These are phyloP conservation scores for Trichoderma aggressivum DNA, from an alignment of 2,329 filamentous ascomycete genomes.

Conservation along the genomic window DNA sequence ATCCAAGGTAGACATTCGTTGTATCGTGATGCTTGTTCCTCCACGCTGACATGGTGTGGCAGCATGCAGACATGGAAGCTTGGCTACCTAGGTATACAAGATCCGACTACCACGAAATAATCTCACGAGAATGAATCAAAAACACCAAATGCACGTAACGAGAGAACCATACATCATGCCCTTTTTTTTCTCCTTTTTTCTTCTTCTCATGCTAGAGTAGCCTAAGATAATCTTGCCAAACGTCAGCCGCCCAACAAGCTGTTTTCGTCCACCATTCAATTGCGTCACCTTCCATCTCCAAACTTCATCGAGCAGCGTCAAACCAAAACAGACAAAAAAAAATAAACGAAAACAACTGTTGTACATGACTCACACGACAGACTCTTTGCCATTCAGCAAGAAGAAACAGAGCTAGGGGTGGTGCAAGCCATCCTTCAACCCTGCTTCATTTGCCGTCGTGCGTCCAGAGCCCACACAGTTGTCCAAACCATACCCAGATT, in stretches of 20 bases:
- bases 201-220: background rate
- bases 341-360: slow-evolving; percentile 18
- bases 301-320: background rate
- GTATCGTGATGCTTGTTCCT: background rate
- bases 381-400: background rate
- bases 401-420: background rate
- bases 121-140: background rate
- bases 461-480: slow-evolving; percentile 17
- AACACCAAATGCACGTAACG: background rate
- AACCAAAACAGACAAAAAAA: slow-evolving; percentile 11
- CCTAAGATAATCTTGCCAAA: background rate
- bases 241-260: slow-evolving; percentile 6
- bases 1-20: background rate
- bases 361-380: slow-evolving; percentile 17
- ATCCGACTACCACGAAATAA: background rate
- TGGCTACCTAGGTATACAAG: background rate
- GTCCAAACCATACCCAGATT: slow-evolving; percentile 15
- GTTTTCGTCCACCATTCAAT: slow-evolving; percentile 13
- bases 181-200: background rate
- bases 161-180: background rate
- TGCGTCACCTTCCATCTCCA: slow-evolving; percentile 15
- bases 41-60: background rate
- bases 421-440: background rate
- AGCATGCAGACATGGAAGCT: background rate
- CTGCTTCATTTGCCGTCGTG: background rate